phyloP scores from a whole-genome alignment of 2,329 filamentous ascomycete species.

The Nigrograna mackinnonii region DNA sequence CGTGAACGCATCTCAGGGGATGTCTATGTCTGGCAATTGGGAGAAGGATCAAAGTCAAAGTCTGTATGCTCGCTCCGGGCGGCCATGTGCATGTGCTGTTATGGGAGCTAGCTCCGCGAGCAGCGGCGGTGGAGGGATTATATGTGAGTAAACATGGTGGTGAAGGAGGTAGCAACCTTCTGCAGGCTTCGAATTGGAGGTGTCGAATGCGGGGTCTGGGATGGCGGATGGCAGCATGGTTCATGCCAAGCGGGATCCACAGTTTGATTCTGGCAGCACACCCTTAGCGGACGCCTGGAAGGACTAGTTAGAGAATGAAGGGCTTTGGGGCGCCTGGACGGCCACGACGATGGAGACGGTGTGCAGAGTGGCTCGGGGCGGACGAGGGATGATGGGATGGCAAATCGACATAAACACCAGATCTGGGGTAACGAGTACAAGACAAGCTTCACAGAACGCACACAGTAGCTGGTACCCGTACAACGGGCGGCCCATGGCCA shows the following conservation, averaged over 20 bases:
- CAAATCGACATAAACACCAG: no score
- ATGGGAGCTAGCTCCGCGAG: conserved; percentile 9
- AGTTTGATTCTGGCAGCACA: conserved; percentile 10
- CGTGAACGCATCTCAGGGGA: conserved; percentile 38
- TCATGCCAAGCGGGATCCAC: background rate
- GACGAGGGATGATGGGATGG: no score
- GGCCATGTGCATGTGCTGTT: background rate
- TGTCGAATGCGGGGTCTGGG: conserved; percentile 36
- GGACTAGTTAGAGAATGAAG: conserved; percentile 13
- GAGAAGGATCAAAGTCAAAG: no score
- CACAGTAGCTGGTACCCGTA: conserved; percentile 1
- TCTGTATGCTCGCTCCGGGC: no score
- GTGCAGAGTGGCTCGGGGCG: no score
- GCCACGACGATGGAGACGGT: no score
- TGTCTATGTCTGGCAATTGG: background rate
- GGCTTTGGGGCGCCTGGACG: background rate
- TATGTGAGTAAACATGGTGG: conserved; percentile 32
- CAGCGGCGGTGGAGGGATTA: conserved; percentile 28
- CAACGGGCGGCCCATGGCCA: background rate
- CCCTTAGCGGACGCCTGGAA: conserved; percentile 23
- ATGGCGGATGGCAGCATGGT: conserved; percentile 34
- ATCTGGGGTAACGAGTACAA: conserved; percentile 25
- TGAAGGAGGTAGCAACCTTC: conserved; percentile 19
- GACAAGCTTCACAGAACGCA: background rate
- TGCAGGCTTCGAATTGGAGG: conserved; percentile 22